Percentiles rank a stretch among this genome's conserved stretches.
Evolutionary conservation across 116 monocot genomes (phyloP).

Genomic region (Zostera marina): DNA sequence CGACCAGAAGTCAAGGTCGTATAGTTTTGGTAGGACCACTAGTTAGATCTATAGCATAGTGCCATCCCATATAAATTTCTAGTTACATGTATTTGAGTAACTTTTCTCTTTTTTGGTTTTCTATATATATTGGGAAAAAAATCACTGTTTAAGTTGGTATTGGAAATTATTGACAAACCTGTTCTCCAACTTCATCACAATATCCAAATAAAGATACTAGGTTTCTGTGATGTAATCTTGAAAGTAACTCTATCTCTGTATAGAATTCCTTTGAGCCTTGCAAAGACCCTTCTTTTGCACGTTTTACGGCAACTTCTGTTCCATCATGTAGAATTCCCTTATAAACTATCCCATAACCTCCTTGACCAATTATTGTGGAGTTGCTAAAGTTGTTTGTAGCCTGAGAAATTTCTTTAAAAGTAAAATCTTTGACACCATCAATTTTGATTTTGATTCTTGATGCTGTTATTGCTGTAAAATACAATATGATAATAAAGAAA

Average conservation of each 20-base stretch:
- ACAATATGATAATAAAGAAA: not conserved
- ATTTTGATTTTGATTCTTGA: constrained; percentile 49
- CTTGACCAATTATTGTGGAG: constrained; percentile 52
- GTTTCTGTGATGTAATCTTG: constrained; percentile 82
- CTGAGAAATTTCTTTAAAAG: constrained; percentile 45
- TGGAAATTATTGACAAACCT: constrained; percentile 23
- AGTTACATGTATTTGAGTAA: too few species aligned
- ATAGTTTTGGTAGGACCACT: too few species aligned
- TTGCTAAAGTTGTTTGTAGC: constrained; percentile 54
- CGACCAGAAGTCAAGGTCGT: too few species aligned
- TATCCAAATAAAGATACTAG: constrained; percentile 83
- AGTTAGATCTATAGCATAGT: too few species aligned
- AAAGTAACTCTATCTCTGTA: constrained; percentile 78
- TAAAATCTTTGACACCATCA: constrained; percentile 55
- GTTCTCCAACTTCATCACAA: constrained; percentile 82
- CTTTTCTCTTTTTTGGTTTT: too few species aligned
- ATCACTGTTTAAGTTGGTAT: too few species aligned
- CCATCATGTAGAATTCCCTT: constrained; percentile 65
- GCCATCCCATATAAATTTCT: too few species aligned
- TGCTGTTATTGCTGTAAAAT: constrained; percentile 15
- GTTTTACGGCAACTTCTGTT: constrained; percentile 67
- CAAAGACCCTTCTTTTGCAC: constrained; percentile 60
- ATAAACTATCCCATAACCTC: constrained; percentile 91
- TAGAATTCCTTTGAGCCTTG: constrained; percentile 88
- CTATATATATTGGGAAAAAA: too few species aligned